Conservation (phyloP, 1,139 yeast genomes). For the Geotrichum aggregatum region DNA sequence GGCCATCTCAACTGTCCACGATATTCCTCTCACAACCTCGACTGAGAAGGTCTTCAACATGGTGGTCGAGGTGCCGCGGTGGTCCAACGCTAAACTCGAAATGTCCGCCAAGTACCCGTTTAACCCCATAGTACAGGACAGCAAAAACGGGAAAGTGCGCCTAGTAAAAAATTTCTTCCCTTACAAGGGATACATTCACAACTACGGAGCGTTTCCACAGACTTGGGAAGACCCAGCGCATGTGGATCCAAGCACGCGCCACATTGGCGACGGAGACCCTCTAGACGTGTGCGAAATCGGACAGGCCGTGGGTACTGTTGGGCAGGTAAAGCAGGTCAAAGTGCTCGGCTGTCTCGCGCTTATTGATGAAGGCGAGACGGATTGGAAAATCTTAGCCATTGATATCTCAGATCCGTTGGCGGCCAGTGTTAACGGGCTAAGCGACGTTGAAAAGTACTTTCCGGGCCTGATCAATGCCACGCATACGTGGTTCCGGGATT, state of each 20-base stretch:
- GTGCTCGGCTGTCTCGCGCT: conserved; percentile 89
- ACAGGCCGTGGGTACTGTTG: conserved; percentile 57
- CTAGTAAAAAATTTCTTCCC: conserved; percentile 93
- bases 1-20: conserved; percentile 56
- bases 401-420: conserved; percentile 81
- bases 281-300: conserved; percentile 96
- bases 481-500: conserved; percentile 89
- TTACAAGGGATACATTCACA: conserved; percentile 92
- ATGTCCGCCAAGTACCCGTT: conserved; percentile 37
- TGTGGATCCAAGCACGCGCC: conserved; percentile 46
- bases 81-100: conserved; percentile 93
- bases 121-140: conserved; percentile 92
- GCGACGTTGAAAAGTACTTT: conserved; percentile 74
- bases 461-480: conserved; percentile 86
- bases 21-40: conserved; percentile 67
- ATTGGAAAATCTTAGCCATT: conserved; percentile 91
- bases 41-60: conserved; percentile 64
- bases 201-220: conserved; percentile 98
- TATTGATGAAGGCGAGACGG: conserved; percentile 95
- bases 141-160: conserved; percentile 79
- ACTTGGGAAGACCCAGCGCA: conserved; percentile 83
- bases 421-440: conserved; percentile 64
- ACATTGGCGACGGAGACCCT: conserved; percentile 92
- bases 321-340: conserved; percentile 79
- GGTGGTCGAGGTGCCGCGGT: conserved; percentile 92